phyloP scores from a whole-genome alignment of 2,329 filamentous ascomycete genomes.

The Dactylellina leptospora region DNA sequence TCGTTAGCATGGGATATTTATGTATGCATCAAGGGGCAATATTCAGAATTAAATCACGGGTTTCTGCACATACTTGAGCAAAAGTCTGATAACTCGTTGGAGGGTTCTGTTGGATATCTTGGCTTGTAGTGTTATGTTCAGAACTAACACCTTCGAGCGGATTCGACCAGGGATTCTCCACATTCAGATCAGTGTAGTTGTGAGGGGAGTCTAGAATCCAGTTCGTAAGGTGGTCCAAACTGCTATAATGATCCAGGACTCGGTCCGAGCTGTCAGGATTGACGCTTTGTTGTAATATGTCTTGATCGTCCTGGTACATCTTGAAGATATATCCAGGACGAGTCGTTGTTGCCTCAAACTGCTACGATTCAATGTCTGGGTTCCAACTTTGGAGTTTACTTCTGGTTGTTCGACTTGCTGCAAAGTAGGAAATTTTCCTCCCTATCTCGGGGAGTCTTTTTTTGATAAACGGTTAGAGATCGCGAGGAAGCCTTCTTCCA shows the following conservation, averaged over 20 bases:
- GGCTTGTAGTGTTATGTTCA: slow-evolving; percentile 24
- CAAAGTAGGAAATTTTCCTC: not conserved
- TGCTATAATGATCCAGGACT: slow-evolving; percentile 18
- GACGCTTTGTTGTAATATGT: slow-evolving; percentile 13
- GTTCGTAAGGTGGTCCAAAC: slow-evolving; percentile 17
- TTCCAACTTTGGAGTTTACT: not conserved
- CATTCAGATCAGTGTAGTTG: slow-evolving; percentile 15
- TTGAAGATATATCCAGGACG: slow-evolving; percentile 25
- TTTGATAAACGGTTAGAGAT: slow-evolving; percentile 26
- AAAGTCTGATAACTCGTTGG: slow-evolving; percentile 22
- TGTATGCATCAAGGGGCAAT: not conserved
- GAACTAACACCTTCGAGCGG: slow-evolving; percentile 32
- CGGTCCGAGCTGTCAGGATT: slow-evolving; percentile 16
- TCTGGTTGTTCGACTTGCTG: not conserved
- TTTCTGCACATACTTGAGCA: slow-evolving; percentile 42
- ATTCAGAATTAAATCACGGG: slow-evolving; percentile 1
- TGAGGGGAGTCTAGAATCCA: slow-evolving; percentile 28
- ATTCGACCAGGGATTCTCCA: slow-evolving; percentile 39
- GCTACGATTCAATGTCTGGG: not conserved
- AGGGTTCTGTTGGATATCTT: slow-evolving; percentile 36
- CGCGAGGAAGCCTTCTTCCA: slow-evolving; percentile 41
- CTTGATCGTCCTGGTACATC: slow-evolving; percentile 31
- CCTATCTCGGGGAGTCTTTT: not conserved
- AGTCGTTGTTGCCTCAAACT: not conserved
- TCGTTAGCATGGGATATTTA: slow-evolving; percentile 6